Evolutionary conservation across 768 basidiomycete genomes (phyloP).

Genomic region (Mycena capillaripes): DNA sequence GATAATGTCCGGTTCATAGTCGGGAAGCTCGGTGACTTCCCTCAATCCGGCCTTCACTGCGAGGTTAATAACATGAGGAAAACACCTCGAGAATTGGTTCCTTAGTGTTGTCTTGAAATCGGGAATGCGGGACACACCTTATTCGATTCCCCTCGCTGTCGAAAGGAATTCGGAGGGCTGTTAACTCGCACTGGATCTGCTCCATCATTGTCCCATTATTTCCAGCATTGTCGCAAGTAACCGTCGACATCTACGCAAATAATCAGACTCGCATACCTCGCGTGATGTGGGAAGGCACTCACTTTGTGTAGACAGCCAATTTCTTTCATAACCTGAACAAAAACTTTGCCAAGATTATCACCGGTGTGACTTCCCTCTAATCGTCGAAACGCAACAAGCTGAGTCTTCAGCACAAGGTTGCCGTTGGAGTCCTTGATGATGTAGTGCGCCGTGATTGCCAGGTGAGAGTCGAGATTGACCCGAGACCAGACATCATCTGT

Average conservation of each 20-base stretch:
- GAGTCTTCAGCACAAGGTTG: conserved; percentile 24
- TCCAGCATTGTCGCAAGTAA: conserved; percentile 6
- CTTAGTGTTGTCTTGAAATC: background rate
- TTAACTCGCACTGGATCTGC: background rate
- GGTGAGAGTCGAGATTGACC: conserved; percentile 28
- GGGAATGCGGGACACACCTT: background rate
- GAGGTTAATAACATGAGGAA: conserved; percentile 12
- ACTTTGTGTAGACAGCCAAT: conserved; percentile 29
- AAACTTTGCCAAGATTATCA: conserved; percentile 33
- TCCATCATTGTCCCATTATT: conserved; percentile 11
- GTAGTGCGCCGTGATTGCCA: conserved; percentile 41
- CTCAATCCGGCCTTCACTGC: background rate
- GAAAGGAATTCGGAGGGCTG: background rate
- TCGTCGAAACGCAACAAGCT: conserved; percentile 38
- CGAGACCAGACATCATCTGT: conserved; percentile 40
- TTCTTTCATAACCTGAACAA: conserved; percentile 30
- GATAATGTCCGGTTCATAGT: background rate
- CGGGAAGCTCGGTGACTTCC: background rate
- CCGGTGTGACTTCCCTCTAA: conserved; percentile 20
- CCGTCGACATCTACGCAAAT: background rate
- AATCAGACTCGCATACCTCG: background rate
- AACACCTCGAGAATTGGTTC: conserved; percentile 1
- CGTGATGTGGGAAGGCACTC: background rate
- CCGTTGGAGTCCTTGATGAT: conserved; percentile 17
- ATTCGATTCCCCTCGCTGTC: conserved; percentile 8